phyloP scores from a whole-genome alignment of 257 asterid genomes.

The Capsicum chinense region DNA sequence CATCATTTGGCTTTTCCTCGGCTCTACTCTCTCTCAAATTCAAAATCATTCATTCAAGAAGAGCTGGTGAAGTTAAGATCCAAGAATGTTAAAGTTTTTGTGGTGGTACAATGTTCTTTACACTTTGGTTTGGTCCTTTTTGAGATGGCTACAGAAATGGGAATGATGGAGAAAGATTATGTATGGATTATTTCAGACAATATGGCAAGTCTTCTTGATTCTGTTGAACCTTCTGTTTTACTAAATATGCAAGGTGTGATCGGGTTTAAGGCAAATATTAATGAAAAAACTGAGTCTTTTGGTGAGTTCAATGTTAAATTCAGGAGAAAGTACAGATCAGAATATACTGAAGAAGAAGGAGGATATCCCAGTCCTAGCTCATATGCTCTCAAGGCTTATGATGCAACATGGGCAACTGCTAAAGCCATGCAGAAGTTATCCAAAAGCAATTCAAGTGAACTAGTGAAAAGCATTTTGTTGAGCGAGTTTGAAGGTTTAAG shows the following conservation, averaged over 20 bases:
- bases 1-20: slow-evolving; percentile 43
- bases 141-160: slow-evolving; percentile 49
- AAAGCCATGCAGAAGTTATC: slow-evolving; percentile 37
- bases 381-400: slow-evolving; percentile 60
- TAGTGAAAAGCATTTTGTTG: slow-evolving; percentile 26
- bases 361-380: slow-evolving; percentile 50
- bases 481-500: slow-evolving; percentile 54
- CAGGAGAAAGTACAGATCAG: slow-evolving; percentile 42
- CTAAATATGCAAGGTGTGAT: slow-evolving; percentile 65
- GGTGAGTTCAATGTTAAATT: slow-evolving; percentile 45
- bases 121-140: slow-evolving; percentile 55
- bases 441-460: slow-evolving; percentile 27
- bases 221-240: slow-evolving; percentile 44
- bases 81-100: slow-evolving; percentile 42
- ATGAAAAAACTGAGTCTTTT: slow-evolving; percentile 29
- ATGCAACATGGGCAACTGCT: slow-evolving; percentile 45
- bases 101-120: slow-evolving; percentile 47
- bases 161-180: slow-evolving; percentile 60
- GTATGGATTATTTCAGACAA: slow-evolving; percentile 66
- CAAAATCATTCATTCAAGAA: slow-evolving; percentile 30
- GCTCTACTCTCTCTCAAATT: slow-evolving; percentile 34
- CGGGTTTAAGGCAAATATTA: slow-evolving; percentile 49
- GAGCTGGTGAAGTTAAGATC: slow-evolving; percentile 42
- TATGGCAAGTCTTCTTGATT: slow-evolving; percentile 53
- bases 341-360: slow-evolving; percentile 51